A percentile compares a stretch with the other conserved stretches of the same genome.
Evolutionary conservation across 2,329 filamentous ascomycete genomes (phyloP).

Genomic region (Sporothrix brunneoviolacea): DNA sequence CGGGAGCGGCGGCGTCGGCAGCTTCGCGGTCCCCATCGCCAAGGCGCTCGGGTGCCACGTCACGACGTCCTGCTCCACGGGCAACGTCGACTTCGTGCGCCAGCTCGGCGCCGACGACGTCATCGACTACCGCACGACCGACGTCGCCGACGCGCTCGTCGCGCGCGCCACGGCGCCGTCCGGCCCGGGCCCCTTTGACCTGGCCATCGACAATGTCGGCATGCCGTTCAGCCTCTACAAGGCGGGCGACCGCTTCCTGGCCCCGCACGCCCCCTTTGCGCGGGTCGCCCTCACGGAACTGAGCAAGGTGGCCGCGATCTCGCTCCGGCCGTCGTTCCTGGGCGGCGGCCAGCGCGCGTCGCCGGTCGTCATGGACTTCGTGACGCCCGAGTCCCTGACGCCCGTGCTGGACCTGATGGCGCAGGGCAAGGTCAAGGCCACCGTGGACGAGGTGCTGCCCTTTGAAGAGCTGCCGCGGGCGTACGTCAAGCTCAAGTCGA

Average conservation of each 20-base stretch:
- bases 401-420: conserved; percentile 22
- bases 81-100: conserved; percentile 28
- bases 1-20: conserved; percentile 31
- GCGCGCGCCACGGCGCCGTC: background rate
- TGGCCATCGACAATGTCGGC: conserved; percentile 25
- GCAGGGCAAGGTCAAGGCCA: conserved; percentile 21
- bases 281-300: conserved; percentile 17
- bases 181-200: conserved; percentile 18
- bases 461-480: conserved; percentile 22
- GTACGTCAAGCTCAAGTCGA: conserved; percentile 18
- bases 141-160: conserved; percentile 17
- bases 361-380: conserved; percentile 13
- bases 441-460: conserved; percentile 20
- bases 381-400: conserved; percentile 4
- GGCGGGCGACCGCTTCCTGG: conserved; percentile 17
- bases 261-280: conserved; percentile 18
- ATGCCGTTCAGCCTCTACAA: conserved; percentile 19
- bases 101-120: conserved; percentile 31
- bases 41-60: conserved; percentile 28
- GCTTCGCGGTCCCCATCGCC: conserved; percentile 32
- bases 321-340: conserved; percentile 16
- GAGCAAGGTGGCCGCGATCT: conserved; percentile 1
- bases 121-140: conserved; percentile 28
- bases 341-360: conserved; percentile 15
- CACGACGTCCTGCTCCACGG: conserved; percentile 29